These are phyloP conservation scores for Ophiostoma sp. DNA, from an alignment of 2,329 filamentous ascomycete genomes.

Conservation along the genomic window DNA sequence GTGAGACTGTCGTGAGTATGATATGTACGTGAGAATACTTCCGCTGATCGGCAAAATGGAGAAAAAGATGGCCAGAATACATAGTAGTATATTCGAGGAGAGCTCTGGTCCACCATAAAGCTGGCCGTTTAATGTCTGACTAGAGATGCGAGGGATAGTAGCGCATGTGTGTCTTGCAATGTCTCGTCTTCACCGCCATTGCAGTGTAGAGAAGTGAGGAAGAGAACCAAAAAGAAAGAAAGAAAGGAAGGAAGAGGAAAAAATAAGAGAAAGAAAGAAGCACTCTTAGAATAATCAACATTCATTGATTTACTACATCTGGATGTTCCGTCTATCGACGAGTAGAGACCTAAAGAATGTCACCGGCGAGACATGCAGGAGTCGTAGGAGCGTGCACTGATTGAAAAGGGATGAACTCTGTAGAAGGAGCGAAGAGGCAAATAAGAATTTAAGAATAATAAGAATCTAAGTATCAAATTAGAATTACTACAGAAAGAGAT, in stretches of 20 bases:
- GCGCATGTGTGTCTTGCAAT: slow-evolving; percentile 8
- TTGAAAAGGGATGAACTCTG: not conserved
- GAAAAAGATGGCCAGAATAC: not conserved
- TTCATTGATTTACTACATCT: not conserved
- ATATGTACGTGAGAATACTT: slow-evolving; percentile 8
- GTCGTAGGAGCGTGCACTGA: not conserved
- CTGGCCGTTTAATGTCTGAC: slow-evolving; percentile 11
- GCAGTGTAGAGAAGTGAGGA: not conserved
- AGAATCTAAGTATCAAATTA: not conserved
- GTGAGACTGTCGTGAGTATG: no score
- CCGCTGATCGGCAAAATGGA: not conserved
- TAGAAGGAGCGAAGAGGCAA: not conserved
- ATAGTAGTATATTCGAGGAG: no score
- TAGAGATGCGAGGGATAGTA: slow-evolving; percentile 4
- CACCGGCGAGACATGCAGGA: slow-evolving; percentile 20
- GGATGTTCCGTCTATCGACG: not conserved
- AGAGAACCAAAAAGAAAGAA: not conserved
- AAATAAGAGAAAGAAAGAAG: not conserved
- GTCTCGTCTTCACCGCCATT: slow-evolving; percentile 2
- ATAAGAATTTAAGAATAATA: not conserved
- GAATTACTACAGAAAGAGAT: no score
- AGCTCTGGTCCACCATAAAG: not conserved
- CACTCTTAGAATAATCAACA: not conserved
- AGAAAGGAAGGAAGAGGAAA: not conserved
- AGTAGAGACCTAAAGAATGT: not conserved